Evolutionary conservation across 2,329 filamentous ascomycete species (phyloP).

Genomic region (Ophiognomonia clavigignenti-juglandacearum): DNA sequence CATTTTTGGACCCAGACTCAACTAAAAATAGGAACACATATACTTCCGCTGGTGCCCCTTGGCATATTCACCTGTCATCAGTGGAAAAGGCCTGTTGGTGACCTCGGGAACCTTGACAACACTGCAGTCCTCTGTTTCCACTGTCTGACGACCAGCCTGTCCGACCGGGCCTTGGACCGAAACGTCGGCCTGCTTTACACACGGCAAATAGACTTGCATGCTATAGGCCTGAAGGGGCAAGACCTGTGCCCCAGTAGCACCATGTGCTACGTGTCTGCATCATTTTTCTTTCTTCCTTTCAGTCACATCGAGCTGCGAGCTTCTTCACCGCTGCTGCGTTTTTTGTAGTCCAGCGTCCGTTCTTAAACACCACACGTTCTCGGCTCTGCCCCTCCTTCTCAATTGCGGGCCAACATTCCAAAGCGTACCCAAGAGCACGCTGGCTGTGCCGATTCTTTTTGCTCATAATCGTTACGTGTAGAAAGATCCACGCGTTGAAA

Average conservation of each 20-base stretch:
- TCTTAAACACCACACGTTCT: conserved; percentile 9
- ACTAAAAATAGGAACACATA: conserved; percentile 1
- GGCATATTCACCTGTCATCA: not conserved
- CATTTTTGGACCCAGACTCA: not conserved
- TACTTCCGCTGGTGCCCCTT: not conserved
- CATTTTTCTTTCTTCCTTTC: not conserved
- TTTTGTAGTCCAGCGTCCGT: not conserved
- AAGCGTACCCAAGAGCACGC: not conserved
- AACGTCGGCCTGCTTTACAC: not conserved
- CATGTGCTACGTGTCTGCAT: not conserved
- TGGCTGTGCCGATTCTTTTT: not conserved
- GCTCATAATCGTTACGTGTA: no score
- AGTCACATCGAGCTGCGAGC: no score
- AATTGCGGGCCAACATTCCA: not conserved
- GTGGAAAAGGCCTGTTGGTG: not conserved
- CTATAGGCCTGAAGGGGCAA: not conserved
- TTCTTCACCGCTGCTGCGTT: not conserved
- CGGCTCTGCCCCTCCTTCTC: not conserved
- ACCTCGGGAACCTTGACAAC: not conserved
- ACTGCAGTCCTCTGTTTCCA: not conserved
- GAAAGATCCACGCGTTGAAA: no score
- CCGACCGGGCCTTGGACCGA: not conserved
- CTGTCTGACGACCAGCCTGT: not conserved
- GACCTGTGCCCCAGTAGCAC: not conserved
- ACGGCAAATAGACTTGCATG: not conserved